Conservation (phyloP, 176 grass and related monocot species). For the Hyparrhenia diplandra region DNA sequence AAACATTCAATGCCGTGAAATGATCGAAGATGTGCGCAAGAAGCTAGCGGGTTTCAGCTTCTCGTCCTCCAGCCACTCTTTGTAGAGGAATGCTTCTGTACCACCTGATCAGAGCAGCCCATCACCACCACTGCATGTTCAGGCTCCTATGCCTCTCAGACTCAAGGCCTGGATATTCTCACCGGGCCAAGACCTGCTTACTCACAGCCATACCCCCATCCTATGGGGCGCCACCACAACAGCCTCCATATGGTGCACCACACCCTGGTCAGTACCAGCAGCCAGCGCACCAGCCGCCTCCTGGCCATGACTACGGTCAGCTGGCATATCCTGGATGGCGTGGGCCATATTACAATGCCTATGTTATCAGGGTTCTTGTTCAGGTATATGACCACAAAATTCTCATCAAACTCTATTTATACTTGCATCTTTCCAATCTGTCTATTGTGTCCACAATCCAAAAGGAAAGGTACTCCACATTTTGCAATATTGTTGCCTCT, state of each 20-base stretch:
- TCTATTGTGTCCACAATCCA: no score
- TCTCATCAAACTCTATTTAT: no score
- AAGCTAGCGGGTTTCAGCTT: constrained; percentile 92
- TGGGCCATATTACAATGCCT: constrained; percentile 74
- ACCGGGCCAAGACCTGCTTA: constrained; percentile 54
- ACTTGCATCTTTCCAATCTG: no score
- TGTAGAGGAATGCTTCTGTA: constrained; percentile 46
- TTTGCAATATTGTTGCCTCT: no score
- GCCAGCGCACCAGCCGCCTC: constrained; percentile 40
- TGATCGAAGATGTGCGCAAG: constrained; percentile 92
- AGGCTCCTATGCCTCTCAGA: constrained; percentile 29
- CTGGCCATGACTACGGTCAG: constrained; percentile 69
- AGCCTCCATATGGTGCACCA: constrained; percentile 35
- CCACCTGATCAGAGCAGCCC: constrained; percentile 48
- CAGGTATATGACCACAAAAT: no score
- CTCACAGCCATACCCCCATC: constrained; percentile 43
- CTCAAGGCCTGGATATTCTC: constrained; percentile 47
- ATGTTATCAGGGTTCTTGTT: no score
- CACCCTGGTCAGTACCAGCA: constrained; percentile 53
- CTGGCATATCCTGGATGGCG: constrained; percentile 93
- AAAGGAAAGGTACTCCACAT: no score
- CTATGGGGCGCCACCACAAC: constrained; percentile 40
- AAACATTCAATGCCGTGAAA: constrained; percentile 95
- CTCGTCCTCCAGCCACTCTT: constrained; percentile 37
- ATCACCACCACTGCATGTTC: constrained; percentile 39